Percentiles rank a stretch among this genome's conserved stretches.
Evolutionary conservation across 345 rosid species (phyloP).

Genomic region (Pistacia vera): DNA sequence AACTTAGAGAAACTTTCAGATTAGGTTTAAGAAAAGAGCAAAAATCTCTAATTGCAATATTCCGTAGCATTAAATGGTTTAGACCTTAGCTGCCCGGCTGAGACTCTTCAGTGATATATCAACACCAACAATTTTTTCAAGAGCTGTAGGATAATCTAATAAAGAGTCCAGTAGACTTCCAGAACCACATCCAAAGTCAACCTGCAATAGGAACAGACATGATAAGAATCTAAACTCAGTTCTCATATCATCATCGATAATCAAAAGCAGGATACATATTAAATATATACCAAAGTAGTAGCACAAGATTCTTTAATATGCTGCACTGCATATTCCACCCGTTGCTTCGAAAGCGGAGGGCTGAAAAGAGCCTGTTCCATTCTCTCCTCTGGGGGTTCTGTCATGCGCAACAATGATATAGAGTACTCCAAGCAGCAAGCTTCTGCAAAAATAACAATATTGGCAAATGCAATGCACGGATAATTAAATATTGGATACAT

Average conservation of each 20-base stretch:
- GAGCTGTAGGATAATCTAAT: conserved; percentile 70
- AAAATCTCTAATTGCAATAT: conserved; percentile 1
- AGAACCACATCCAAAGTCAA: conserved; percentile 94
- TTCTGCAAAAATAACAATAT: conserved; percentile 34
- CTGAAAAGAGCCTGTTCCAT: conserved; percentile 96
- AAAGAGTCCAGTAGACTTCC: conserved; percentile 88
- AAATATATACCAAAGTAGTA: conserved; percentile 61
- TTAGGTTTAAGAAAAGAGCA: neutral
- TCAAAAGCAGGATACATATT: conserved; percentile 3
- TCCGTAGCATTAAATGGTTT: neutral
- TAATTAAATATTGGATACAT: conserved; percentile 14
- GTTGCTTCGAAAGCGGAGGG: conserved; percentile 95
- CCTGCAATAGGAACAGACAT: conserved; percentile 39
- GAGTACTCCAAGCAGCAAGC: conserved; percentile 48
- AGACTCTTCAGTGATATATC: conserved; percentile 85
- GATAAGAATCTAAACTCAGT: conserved; percentile 14
- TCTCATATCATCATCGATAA: conserved; percentile 3
- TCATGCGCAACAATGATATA: conserved; percentile 56
- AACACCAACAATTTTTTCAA: conserved; percentile 74
- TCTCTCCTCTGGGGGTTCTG: conserved; percentile 84
- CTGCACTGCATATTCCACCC: conserved; percentile 84
- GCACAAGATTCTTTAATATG: conserved; percentile 77
- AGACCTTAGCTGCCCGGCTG: conserved; percentile 90
- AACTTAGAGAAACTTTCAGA: neutral
- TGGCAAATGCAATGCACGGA: neutral